Percentiles rank a stretch among this genome's conserved stretches.
These are phyloP conservation scores for Diacronema lutheri DNA, from an alignment of 78 protist genomes.

Conservation along the genomic window DNA sequence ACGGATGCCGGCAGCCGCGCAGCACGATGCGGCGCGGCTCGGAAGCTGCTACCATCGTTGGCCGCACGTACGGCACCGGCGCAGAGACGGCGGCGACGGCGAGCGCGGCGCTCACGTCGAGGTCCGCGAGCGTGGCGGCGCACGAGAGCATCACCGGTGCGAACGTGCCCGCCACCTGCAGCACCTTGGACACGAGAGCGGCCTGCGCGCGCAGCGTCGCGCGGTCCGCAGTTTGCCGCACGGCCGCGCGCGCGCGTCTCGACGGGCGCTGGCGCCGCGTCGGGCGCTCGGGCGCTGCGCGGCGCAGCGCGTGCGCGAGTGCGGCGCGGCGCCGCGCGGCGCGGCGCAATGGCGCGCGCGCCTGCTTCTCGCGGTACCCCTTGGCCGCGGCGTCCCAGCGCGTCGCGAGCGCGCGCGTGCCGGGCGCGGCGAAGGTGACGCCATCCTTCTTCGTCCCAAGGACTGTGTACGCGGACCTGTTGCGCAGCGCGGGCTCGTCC, in stretches of 20 bases:
- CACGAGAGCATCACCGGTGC: constrained; percentile 52
- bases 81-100: constrained; percentile 71
- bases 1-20: constrained; percentile 82
- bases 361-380: neutral
- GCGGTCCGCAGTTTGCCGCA: neutral
- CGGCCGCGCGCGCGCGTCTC: too few relatives aligned
- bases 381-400: neutral
- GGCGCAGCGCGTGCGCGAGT: too few relatives aligned
- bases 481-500: constrained; percentile 34
- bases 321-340: neutral
- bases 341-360: constrained; percentile 3
- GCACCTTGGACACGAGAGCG: neutral
- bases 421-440: constrained; percentile 55
- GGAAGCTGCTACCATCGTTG: constrained; percentile 37
- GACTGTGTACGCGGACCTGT: neutral
- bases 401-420: constrained; percentile 9
- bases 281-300: too few relatives aligned
- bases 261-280: too few relatives aligned
- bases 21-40: constrained; percentile 43
- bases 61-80: constrained; percentile 75
- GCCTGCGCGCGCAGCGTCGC: neutral
- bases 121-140: constrained; percentile 44
- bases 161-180: constrained; percentile 42
- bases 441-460: constrained; percentile 61
- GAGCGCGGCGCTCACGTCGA: constrained; percentile 71